Evolutionary conservation across 2,329 filamentous ascomycete species (phyloP), one percentile per base, ranked within the genome.

Genomic region (Dendryphion nanum): DNA sequence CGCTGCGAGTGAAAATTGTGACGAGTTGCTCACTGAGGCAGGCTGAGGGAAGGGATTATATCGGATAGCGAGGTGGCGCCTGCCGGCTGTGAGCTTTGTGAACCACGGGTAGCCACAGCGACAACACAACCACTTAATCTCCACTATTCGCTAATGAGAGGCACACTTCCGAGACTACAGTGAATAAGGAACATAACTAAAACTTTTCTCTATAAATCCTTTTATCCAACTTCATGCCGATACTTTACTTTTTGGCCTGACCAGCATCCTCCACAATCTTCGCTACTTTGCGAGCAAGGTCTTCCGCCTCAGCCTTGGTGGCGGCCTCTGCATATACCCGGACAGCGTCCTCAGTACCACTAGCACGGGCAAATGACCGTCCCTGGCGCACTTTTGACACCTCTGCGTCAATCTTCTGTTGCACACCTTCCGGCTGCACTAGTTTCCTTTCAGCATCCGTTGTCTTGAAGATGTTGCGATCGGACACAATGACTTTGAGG

Each of bases 271-370:
- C 80, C 41, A 93, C 83, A 45, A 89, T 80, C 49, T 81, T 77
- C 13, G 85, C 82, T 33, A 97, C 89, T 63, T 89, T 87, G 55
- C 82, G 82, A 41, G 90, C 89, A 46, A 97, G 76, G 66, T 95
- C 89, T 57, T 96, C 90, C 1, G 90, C 89, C 68, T 97, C 91
- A 13, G 83, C 86, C 47, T 86, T 82, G 32, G 87, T 93, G 24
- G 86, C 87, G 4, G 93, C 93, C 70, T 98, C 93, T 6, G 91
- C 91, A 61, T 98, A 98, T 15, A 98, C 90, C 46, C 93, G 81
- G 54, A 95, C 90, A 2, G 89, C 91, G 66, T 98, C 94, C 68
- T 98, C 93, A 0, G 93, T 98, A 19, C 93, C 93, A 50, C 86
- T 93, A 24, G 93, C 89, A 54, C 93, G 83, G 6, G 89, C 93